Base-by-base conservation (phyloP, 306 rosid genomes). In the Argentina anserina region DNA sequence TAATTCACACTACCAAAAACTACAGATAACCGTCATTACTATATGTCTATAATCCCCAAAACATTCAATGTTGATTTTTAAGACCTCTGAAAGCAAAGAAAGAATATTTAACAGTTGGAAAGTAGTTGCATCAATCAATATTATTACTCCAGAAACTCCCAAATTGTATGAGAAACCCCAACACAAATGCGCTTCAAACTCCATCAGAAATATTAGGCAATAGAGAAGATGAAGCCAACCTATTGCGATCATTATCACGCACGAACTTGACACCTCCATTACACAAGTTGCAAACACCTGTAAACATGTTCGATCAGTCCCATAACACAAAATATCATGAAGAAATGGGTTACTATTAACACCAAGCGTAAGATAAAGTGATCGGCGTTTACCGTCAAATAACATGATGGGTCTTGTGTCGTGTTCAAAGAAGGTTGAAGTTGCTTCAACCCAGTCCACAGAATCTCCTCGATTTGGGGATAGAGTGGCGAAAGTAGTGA, bases 191-290 rank as follows among this genome's bases (percentile, higher is more conserved):
- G n/a, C n/a, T n/a, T n/a, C 23, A 33, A 60, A 8, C n/a, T 17
- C 36, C 36, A 33, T 33, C 3, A 33, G 5, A 33, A 3, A 5
- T 33, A 2, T 33, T 5, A 33, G 36, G 36, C 4, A 33, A 33
- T 33, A 2, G 36, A 33, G 36, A 33, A 33, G 36, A 23, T n/a
- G 40, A 67, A 18, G 33, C 40, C 4, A 7, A 89, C 98, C 81
- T 89, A 23, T 89, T 91, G 61, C 78, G 86, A 77, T 93, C 97
- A 61, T 93, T 85, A 62, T 80, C 89, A 58, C 96, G 94, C 29
- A 93, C 97, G 71, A 93, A 87, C 80, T 84, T 91, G 0, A 91
- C 98, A 66, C 98, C 97, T 43, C 98, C 98, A 68, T 94, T 91
- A 73, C 98, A 94, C 77, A 94, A 81, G 77, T 94, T 94, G 85